A percentile compares a stretch with the other conserved stretches of the same genome.
phyloP scores from a whole-genome alignment of 164 flowering plant species.

The Tetrastigma voinierianum region DNA sequence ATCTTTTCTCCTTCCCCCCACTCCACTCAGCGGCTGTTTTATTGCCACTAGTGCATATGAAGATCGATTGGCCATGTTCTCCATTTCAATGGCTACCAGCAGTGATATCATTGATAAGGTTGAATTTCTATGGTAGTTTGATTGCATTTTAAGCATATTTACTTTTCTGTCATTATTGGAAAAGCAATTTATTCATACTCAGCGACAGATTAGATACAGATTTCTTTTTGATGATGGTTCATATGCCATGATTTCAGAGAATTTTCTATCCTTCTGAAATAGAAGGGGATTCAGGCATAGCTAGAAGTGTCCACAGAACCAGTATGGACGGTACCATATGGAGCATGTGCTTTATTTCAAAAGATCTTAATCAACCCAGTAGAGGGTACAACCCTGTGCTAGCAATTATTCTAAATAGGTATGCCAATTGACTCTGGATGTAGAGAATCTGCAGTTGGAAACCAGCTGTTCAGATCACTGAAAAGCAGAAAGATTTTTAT shows the following conservation, averaged over 20 bases:
- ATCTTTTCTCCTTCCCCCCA: slow-evolving; percentile 3
- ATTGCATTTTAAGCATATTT: neutral
- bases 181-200: neutral
- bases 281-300: slow-evolving; percentile 33
- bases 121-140: slow-evolving; percentile 3
- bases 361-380: slow-evolving; percentile 35
- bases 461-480: too few relatives aligned
- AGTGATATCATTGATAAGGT: slow-evolving; percentile 76
- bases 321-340: slow-evolving; percentile 78
- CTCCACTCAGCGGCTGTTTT: slow-evolving; percentile 59
- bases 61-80: slow-evolving; percentile 67
- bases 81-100: slow-evolving; percentile 56
- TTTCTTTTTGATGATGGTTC: slow-evolving; percentile 1
- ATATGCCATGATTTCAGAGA: slow-evolving; percentile 46
- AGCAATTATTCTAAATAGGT: slow-evolving; percentile 83
- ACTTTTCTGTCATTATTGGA: neutral
- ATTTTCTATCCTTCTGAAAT: slow-evolving; percentile 65
- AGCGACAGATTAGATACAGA: neutral
- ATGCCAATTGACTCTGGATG: slow-evolving; percentile 8
- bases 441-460: neutral
- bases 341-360: slow-evolving; percentile 94
- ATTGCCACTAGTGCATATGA: slow-evolving; percentile 90
- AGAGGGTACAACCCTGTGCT: slow-evolving; percentile 57
- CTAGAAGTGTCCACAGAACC: slow-evolving; percentile 29
- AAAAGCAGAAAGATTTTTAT: neutral